These are phyloP conservation scores for Yamadazyma diddensiae DNA, from an alignment of 1,139 yeast genomes.

Conservation along the genomic window DNA sequence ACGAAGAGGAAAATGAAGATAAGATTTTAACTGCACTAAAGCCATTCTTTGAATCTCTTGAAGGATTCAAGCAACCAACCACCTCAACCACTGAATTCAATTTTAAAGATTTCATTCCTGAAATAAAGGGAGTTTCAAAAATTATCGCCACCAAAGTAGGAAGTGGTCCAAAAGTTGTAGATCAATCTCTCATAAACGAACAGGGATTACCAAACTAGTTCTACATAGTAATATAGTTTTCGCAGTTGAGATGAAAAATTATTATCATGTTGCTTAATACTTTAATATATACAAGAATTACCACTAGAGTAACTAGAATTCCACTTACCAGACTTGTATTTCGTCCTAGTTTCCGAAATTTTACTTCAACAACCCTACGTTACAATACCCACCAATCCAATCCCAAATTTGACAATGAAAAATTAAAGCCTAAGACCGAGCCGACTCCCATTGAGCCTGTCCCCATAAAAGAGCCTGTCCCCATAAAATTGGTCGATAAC, in stretches of 20 bases:
- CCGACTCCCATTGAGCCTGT: too few species aligned
- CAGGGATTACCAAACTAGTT: conserved; percentile 31
- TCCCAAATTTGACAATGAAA: too few species aligned
- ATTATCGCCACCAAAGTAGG: conserved; percentile 86
- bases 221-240: too few species aligned
- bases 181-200: conserved; percentile 51
- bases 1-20: conserved; percentile 68
- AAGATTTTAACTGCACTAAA: conserved; percentile 57
- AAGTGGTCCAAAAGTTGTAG: conserved; percentile 69
- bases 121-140: conserved; percentile 70
- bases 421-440: too few species aligned
- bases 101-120: conserved; percentile 19
- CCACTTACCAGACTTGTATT: too few species aligned
- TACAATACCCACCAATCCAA: too few species aligned
- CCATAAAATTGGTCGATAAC: conserved; percentile 37
- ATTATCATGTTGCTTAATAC: not conserved
- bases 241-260: too few species aligned
- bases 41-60: conserved; percentile 13
- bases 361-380: too few species aligned
- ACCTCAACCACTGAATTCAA: conserved; percentile 6
- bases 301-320: too few species aligned
- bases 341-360: too few species aligned
- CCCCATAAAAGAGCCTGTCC: not conserved
- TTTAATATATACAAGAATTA: not conserved
- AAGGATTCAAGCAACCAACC: conserved; percentile 12